Evolutionary conservation across 495 filamentous ascomycete species (phyloP).

Genomic region (Neurospora pannonica): DNA sequence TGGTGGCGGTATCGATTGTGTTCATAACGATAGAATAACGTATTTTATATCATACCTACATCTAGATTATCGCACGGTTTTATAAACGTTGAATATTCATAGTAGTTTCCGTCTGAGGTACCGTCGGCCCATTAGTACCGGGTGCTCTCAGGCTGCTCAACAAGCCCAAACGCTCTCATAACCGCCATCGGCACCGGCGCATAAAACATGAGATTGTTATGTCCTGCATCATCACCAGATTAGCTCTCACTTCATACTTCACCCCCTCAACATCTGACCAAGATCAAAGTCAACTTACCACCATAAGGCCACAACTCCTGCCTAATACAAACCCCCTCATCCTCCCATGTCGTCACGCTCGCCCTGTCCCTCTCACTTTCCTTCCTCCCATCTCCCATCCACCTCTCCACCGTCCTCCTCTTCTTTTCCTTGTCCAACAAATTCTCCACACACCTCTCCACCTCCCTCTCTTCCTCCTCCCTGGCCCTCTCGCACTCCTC

Average conservation of each 20-base stretch:
- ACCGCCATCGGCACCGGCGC: constrained; percentile 51
- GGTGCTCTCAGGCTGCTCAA: not conserved
- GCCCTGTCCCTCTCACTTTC: constrained; percentile 6
- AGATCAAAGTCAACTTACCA: constrained; percentile 30
- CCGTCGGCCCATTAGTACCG: not conserved
- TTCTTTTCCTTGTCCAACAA: constrained; percentile 26
- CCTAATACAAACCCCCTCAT: constrained; percentile 32
- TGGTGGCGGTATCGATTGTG: not conserved
- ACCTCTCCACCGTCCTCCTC: constrained; percentile 24
- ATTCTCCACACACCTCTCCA: constrained; percentile 15
- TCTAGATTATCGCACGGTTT: not conserved
- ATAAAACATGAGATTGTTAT: constrained; percentile 47
- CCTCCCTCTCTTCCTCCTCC: constrained; percentile 16
- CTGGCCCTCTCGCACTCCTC: not conserved
- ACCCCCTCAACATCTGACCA: not conserved
- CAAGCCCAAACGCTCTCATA: constrained; percentile 48
- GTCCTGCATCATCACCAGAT: constrained; percentile 30
- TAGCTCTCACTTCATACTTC: not conserved
- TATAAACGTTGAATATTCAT: not conserved
- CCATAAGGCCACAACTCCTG: constrained; percentile 49
- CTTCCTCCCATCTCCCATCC: constrained; percentile 14
- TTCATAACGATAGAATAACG: not conserved
- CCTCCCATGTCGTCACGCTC: constrained; percentile 31
- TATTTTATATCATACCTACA: not conserved
- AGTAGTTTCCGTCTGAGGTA: not conserved